These are phyloP conservation scores for Coemansia javaensis DNA, from an alignment of 192 early-diverging fungal genomes.

Conservation along the genomic window DNA sequence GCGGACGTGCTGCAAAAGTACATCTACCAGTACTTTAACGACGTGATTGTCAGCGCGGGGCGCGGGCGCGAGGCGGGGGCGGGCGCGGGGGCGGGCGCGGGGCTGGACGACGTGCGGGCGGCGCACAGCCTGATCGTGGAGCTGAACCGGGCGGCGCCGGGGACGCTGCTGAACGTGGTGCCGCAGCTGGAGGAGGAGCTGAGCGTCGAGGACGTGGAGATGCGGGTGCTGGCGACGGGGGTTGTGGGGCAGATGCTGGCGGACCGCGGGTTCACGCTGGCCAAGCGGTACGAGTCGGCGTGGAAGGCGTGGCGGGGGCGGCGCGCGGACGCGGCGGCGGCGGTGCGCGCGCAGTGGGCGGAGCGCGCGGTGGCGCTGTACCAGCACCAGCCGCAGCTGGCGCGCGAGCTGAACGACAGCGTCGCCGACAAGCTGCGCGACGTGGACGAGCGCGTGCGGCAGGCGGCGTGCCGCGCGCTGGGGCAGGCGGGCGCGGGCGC, in stretches of 20 bases:
- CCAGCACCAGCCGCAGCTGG: slow-evolving; percentile 65
- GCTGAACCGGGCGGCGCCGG: slow-evolving; percentile 68
- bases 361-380: slow-evolving; percentile 61
- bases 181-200: slow-evolving; percentile 93
- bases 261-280: slow-evolving; percentile 64
- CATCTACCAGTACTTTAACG: slow-evolving; percentile 89
- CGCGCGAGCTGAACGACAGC: slow-evolving; percentile 62
- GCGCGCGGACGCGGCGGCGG: slow-evolving; percentile 63
- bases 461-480: slow-evolving; percentile 64
- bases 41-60: slow-evolving; percentile 65
- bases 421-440: slow-evolving; percentile 71
- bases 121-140: slow-evolving; percentile 80
- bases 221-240: slow-evolving; percentile 72
- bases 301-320: slow-evolving; percentile 86
- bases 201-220: slow-evolving; percentile 66
- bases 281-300: slow-evolving; percentile 67
- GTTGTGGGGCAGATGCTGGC: slow-evolving; percentile 87
- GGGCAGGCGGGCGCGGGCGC: slow-evolving; percentile 53
- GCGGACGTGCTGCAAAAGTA: slow-evolving; percentile 84
- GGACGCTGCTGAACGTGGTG: slow-evolving; percentile 81
- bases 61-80: slow-evolving; percentile 19
- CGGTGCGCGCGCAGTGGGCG: slow-evolving; percentile 72
- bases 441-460: slow-evolving; percentile 89
- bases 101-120: slow-evolving; percentile 53
- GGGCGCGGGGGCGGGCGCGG: slow-evolving; percentile 10